Evolutionary conservation across 2,329 filamentous ascomycete genomes (phyloP).

Genomic region (Xylariales sp.): DNA sequence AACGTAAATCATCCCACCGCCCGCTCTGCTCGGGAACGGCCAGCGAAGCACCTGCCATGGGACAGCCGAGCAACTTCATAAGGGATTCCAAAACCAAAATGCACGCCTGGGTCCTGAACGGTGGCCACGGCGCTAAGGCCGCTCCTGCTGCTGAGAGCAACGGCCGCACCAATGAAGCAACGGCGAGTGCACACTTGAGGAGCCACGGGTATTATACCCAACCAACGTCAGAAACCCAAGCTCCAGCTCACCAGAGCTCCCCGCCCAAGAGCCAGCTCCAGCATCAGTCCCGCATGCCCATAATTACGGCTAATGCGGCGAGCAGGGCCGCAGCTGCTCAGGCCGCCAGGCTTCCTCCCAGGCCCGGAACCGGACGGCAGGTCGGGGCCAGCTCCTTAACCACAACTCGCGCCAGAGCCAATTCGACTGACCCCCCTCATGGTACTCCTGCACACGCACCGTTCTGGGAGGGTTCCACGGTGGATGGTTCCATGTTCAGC

Average conservation of each 20-base stretch:
- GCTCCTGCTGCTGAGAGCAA: conserved; percentile 11
- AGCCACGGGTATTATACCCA: conserved; percentile 15
- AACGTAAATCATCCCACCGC: background rate
- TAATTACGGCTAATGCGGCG: conserved; percentile 22
- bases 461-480: conserved; percentile 28
- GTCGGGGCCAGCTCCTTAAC: conserved; percentile 16
- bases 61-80: conserved; percentile 22
- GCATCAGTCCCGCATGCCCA: conserved; percentile 20
- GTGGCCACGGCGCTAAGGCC: conserved; percentile 18
- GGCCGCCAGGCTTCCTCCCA: conserved; percentile 14
- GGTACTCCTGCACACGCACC: conserved; percentile 15
- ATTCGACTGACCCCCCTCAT: conserved; percentile 19
- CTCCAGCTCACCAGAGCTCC: background rate
- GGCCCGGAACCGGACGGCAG: conserved; percentile 12
- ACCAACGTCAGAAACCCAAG: conserved; percentile 10
- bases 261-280: conserved; percentile 13
- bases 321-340: conserved; percentile 16
- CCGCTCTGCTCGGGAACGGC: conserved; percentile 2
- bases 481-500: conserved; percentile 27
- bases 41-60: conserved; percentile 15
- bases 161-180: conserved; percentile 15
- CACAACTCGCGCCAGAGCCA: conserved; percentile 13
- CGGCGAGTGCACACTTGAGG: conserved; percentile 16
- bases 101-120: conserved; percentile 28
- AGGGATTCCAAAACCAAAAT: conserved; percentile 26